A percentile compares a stretch with the other conserved stretches of the same genome.
These are phyloP conservation scores for Wallacemonas collosoma DNA, from an alignment of 208 protist species.

Conservation along the genomic window DNA sequence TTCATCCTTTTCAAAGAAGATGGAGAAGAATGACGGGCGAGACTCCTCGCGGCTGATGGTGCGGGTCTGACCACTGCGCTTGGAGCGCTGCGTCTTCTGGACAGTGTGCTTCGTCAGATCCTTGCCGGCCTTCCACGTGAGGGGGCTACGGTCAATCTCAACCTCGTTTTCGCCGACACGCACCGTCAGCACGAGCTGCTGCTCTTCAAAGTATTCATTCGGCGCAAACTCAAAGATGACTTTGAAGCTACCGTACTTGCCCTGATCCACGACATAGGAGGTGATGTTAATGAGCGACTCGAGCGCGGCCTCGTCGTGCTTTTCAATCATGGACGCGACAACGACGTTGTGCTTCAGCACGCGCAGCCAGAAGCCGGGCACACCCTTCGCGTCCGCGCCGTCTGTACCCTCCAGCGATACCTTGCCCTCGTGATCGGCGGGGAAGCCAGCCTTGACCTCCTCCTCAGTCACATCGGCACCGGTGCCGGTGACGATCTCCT, in stretches of 20 bases:
- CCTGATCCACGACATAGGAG: slow-evolving; percentile 47
- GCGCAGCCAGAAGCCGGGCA: slow-evolving; percentile 77
- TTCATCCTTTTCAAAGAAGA: slow-evolving; percentile 61
- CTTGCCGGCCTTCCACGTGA: slow-evolving; percentile 85
- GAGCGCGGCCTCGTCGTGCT: slow-evolving; percentile 78
- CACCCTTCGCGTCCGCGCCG: slow-evolving; percentile 27
- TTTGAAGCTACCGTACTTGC: slow-evolving; percentile 61
- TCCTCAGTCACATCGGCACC: slow-evolving; percentile 53
- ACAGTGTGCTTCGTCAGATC: slow-evolving; percentile 67
- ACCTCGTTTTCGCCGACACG: slow-evolving; percentile 39
- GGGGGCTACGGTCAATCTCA: slow-evolving; percentile 49
- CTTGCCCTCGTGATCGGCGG: slow-evolving; percentile 53
- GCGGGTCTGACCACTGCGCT: slow-evolving; percentile 48
- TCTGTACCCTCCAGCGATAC: slow-evolving; percentile 44
- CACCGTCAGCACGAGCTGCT: slow-evolving; percentile 63
- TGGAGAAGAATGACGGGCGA: slow-evolving; percentile 80
- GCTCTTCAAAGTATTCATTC: slow-evolving; percentile 82
- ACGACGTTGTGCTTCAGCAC: slow-evolving; percentile 75
- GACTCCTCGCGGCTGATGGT: slow-evolving; percentile 43
- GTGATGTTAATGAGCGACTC: slow-evolving; percentile 66
- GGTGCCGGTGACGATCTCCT: slow-evolving; percentile 76
- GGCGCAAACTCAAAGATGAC: slow-evolving; percentile 81
- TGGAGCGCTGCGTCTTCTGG: slow-evolving; percentile 60
- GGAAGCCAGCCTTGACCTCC: slow-evolving; percentile 74
- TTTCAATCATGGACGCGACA: slow-evolving; percentile 62